phyloP scores from a whole-genome alignment of 768 basidiomycete genomes.

The Pleurotus cornucopiae region DNA sequence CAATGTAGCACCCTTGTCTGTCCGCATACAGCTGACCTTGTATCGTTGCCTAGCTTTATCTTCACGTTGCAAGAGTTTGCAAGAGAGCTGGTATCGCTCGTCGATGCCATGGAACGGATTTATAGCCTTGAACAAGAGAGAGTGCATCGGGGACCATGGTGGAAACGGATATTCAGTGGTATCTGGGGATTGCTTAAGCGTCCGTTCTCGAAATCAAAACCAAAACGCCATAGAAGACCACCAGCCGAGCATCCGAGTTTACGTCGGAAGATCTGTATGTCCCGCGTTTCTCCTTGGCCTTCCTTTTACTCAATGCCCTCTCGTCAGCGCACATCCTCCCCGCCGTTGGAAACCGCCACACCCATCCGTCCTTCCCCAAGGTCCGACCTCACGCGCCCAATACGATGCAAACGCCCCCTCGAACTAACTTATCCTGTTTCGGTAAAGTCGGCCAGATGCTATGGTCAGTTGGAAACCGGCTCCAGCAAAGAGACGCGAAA shows the following conservation, averaged over 20 bases:
- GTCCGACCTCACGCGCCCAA: constrained; percentile 79
- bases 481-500: constrained; percentile 74
- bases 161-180: constrained; percentile 29
- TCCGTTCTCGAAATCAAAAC: neutral
- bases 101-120: constrained; percentile 81
- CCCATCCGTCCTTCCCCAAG: constrained; percentile 73
- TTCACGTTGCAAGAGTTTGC: constrained; percentile 96
- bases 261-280: constrained; percentile 39
- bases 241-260: constrained; percentile 8
- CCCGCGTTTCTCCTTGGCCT: neutral
- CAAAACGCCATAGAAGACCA: neutral
- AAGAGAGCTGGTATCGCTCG: constrained; percentile 72
- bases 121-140: constrained; percentile 60
- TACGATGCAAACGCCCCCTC: constrained; percentile 76
- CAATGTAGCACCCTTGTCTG: neutral
- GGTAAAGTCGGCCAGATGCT: constrained; percentile 65
- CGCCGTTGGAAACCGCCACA: constrained; percentile 28
- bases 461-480: constrained; percentile 64
- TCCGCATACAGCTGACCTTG: neutral
- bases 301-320: neutral
- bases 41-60: constrained; percentile 62
- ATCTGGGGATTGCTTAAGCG: constrained; percentile 9
- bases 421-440: constrained; percentile 50
- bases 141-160: constrained; percentile 30
- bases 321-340: constrained; percentile 1